Conservation (phyloP, 257 asterid species). For the Phtheirospermum japonicum region DNA sequence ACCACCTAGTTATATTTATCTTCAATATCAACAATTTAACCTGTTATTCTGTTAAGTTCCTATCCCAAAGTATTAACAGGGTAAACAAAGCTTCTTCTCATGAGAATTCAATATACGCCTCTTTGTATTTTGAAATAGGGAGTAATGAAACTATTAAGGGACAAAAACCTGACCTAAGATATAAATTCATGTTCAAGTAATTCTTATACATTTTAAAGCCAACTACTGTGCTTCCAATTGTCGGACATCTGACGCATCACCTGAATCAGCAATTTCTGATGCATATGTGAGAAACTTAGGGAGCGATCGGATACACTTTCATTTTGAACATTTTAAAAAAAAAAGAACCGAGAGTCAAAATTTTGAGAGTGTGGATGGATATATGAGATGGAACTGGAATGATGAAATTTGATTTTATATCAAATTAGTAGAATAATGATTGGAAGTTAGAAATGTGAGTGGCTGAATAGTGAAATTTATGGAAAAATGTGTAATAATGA, state of each 20-base stretch:
- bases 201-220: constrained; percentile 16
- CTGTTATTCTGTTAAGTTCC: constrained; percentile 23
- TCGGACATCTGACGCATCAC: constrained; percentile 6
- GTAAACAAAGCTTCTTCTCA: constrained; percentile 5
- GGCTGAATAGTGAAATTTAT: too few relatives aligned
- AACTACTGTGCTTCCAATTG: constrained; percentile 18
- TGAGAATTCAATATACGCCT: constrained; percentile 14
- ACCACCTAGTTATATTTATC: neutral
- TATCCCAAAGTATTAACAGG: constrained; percentile 13
- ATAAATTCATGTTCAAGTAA: constrained; percentile 7
- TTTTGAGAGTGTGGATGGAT: too few relatives aligned
- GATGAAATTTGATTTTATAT: too few relatives aligned
- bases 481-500: too few relatives aligned
- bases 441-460: too few relatives aligned
- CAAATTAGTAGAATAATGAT: too few relatives aligned
- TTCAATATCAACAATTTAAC: constrained; percentile 7
- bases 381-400: too few relatives aligned
- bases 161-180: constrained; percentile 1
- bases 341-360: too few relatives aligned
- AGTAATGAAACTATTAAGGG: constrained; percentile 13
- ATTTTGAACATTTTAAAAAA: too few relatives aligned
- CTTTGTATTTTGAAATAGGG: constrained; percentile 15
- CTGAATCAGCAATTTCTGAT: constrained; percentile 10
- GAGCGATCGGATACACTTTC: too few relatives aligned
- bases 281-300: neutral